Percentiles rank a stretch among this genome's conserved stretches.
Evolutionary conservation across 2,329 filamentous ascomycete genomes (phyloP).

Genomic region (Hypomyces perniciosus): DNA sequence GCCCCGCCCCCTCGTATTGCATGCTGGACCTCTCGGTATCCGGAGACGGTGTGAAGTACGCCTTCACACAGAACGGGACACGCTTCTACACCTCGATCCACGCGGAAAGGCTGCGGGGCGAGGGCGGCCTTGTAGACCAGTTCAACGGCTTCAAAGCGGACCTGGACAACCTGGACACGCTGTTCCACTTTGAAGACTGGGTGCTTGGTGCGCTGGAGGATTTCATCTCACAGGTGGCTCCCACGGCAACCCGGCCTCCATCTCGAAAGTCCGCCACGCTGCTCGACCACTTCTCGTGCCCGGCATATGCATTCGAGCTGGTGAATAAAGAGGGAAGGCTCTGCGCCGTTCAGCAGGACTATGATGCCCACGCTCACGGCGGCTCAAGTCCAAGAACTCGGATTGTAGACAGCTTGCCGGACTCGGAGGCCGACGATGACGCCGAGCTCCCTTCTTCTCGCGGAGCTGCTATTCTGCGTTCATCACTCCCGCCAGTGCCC

Average conservation of each 20-base stretch:
- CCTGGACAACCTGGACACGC: conserved; percentile 6
- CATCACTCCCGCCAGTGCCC: conserved; percentile 7
- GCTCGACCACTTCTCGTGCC: conserved; percentile 10
- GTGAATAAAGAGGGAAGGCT: conserved; percentile 7
- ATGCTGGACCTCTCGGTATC: background rate
- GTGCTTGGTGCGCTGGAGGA: conserved; percentile 5
- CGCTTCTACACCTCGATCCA: conserved; percentile 11
- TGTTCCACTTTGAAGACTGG: conserved; percentile 15
- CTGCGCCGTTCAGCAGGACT: conserved; percentile 4
- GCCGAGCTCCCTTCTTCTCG: background rate
- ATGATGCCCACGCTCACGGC: conserved; percentile 9
- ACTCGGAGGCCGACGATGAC: background rate
- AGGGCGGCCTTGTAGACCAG: conserved; percentile 6
- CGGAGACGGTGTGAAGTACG: background rate
- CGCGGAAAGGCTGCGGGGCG: conserved; percentile 9
- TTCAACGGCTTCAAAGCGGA: conserved; percentile 8
- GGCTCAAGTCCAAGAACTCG: conserved; percentile 8
- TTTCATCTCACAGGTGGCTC: conserved; percentile 4
- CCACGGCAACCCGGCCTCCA: conserved; percentile 2
- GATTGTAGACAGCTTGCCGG: conserved; percentile 4
- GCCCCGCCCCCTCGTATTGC: background rate
- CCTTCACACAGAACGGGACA: conserved; percentile 10
- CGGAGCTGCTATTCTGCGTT: conserved; percentile 4
- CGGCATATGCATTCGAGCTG: conserved; percentile 10
- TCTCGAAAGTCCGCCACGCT: conserved; percentile 5